Evolutionary conservation across 2,329 filamentous ascomycete genomes (phyloP).

Genomic region (Aureobasidium zeae): DNA sequence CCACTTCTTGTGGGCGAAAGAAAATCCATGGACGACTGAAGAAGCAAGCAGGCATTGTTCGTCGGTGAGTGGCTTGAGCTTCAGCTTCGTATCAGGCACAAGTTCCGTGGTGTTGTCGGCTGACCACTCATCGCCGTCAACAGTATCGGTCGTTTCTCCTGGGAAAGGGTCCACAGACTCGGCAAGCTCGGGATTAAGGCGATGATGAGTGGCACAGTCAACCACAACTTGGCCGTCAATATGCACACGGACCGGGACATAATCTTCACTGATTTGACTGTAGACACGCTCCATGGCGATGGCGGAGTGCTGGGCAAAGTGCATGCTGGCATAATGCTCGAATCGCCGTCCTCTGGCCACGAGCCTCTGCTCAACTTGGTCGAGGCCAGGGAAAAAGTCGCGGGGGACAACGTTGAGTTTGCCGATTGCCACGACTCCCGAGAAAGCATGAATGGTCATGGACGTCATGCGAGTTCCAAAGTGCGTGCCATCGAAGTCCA

Average conservation of each 20-base stretch:
- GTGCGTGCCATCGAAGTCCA: slow-evolving; percentile 29
- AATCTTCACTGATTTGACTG: neutral
- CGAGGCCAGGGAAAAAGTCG: slow-evolving; percentile 18
- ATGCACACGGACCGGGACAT: slow-evolving; percentile 21
- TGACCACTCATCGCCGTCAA: neutral
- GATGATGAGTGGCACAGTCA: slow-evolving; percentile 25
- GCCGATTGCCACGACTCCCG: slow-evolving; percentile 20
- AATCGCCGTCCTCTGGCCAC: slow-evolving; percentile 22
- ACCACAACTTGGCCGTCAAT: slow-evolving; percentile 24
- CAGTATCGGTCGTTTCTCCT: neutral
- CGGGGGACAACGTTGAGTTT: slow-evolving; percentile 23
- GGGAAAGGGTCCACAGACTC: slow-evolving; percentile 22
- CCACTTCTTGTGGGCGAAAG: slow-evolving; percentile 29
- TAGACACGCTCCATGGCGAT: slow-evolving; percentile 21
- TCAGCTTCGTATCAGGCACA: slow-evolving; percentile 15
- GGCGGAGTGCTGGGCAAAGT: slow-evolving; percentile 23
- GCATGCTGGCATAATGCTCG: slow-evolving; percentile 24
- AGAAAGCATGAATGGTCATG: slow-evolving; percentile 20
- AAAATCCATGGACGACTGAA: slow-evolving; percentile 27
- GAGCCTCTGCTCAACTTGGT: slow-evolving; percentile 19
- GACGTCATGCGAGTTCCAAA: slow-evolving; percentile 20
- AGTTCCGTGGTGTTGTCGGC: slow-evolving; percentile 18
- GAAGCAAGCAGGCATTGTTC: slow-evolving; percentile 26
- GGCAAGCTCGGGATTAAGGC: slow-evolving; percentile 22
- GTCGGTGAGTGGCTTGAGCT: slow-evolving; percentile 19